Conservation (phyloP, 352 stramenopile species). For the Globisporangium orthogonon region DNA sequence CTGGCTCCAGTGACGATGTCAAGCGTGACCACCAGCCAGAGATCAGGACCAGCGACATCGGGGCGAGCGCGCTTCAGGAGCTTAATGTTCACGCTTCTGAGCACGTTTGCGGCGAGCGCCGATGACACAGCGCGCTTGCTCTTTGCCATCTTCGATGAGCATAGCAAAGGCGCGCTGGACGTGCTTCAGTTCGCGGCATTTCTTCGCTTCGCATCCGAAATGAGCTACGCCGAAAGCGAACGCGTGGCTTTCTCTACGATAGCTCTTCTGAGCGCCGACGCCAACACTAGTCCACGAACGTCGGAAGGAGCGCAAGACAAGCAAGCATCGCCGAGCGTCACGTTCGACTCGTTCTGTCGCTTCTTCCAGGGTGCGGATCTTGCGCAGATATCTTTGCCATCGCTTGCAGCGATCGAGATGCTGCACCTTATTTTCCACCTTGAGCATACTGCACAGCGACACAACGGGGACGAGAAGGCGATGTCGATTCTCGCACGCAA, state of each 20-base stretch:
- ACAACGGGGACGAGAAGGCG: not conserved
- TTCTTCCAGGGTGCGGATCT: slow-evolving; percentile 9
- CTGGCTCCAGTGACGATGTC: not conserved
- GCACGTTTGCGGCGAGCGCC: slow-evolving; percentile 17
- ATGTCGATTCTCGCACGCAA: not conserved
- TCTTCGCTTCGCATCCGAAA: slow-evolving; percentile 9
- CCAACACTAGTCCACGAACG: slow-evolving; percentile 3
- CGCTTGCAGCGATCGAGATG: slow-evolving; percentile 15
- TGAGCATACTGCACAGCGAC: not conserved
- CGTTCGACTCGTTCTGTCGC: slow-evolving; percentile 17
- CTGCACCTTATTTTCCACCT: slow-evolving; percentile 22
- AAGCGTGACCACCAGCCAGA: not conserved
- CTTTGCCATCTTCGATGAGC: slow-evolving; percentile 36
- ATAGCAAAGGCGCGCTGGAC: slow-evolving; percentile 21
- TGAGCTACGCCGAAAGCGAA: slow-evolving; percentile 15
- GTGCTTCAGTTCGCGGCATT: slow-evolving; percentile 16
- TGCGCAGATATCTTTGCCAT: slow-evolving; percentile 2
- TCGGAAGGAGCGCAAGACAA: not conserved
- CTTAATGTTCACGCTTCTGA: slow-evolving; percentile 29
- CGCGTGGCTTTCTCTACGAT: slow-evolving; percentile 8
- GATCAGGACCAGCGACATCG: not conserved
- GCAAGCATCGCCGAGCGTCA: slow-evolving; percentile 4
- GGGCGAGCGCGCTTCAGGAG: slow-evolving; percentile 11
- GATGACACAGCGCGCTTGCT: slow-evolving; percentile 29
- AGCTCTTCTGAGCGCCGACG: not conserved